phyloP scores from a whole-genome alignment of 202 grass and related monocot genomes.

The Cymbopogon flexuosus region DNA sequence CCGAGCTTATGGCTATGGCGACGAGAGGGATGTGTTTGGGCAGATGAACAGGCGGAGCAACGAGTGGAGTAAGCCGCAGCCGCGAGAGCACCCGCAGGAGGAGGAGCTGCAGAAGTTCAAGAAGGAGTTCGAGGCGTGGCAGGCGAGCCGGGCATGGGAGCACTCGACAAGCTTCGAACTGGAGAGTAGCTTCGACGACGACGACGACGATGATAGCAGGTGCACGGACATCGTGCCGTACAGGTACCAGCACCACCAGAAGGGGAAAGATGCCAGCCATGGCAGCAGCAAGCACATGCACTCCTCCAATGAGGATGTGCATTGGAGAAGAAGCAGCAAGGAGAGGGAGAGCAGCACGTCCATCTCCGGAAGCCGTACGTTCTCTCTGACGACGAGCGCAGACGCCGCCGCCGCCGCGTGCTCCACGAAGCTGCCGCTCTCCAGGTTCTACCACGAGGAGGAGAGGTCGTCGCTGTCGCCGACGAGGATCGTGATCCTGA shows the following conservation, averaged over 20 bases:
- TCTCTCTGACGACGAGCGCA: conserved; percentile 24
- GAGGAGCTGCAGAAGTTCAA: conserved; percentile 96
- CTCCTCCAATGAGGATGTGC: conserved; percentile 16
- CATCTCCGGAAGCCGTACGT: conserved; percentile 34
- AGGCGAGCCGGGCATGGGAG: conserved; percentile 56
- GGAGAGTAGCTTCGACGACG: conserved; percentile 27
- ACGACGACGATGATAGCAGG: not conserved
- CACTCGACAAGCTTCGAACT: conserved; percentile 43
- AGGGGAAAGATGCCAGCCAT: conserved; percentile 30
- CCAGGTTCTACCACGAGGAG: conserved; percentile 48
- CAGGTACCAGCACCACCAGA: conserved; percentile 40
- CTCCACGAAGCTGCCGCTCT: conserved; percentile 33
- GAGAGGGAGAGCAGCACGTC: conserved; percentile 39
- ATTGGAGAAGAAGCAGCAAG: conserved; percentile 43
- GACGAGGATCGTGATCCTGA: conserved; percentile 78
- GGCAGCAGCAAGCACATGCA: not conserved
- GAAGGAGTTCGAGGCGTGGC: conserved; percentile 86
- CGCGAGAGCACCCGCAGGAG: conserved; percentile 89
- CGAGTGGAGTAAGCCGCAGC: conserved; percentile 37
- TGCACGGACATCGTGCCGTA: conserved; percentile 43
- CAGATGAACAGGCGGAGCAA: conserved; percentile 17
- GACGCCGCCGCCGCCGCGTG: conserved; percentile 15
- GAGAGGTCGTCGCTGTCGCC: conserved; percentile 45
- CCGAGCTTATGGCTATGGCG: conserved; percentile 21
- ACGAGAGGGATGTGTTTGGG: conserved; percentile 29